Evolutionary conservation across 257 asterid species (phyloP), one percentile per base, ranked within the genome.

Genomic region (Solanum commersonii): DNA sequence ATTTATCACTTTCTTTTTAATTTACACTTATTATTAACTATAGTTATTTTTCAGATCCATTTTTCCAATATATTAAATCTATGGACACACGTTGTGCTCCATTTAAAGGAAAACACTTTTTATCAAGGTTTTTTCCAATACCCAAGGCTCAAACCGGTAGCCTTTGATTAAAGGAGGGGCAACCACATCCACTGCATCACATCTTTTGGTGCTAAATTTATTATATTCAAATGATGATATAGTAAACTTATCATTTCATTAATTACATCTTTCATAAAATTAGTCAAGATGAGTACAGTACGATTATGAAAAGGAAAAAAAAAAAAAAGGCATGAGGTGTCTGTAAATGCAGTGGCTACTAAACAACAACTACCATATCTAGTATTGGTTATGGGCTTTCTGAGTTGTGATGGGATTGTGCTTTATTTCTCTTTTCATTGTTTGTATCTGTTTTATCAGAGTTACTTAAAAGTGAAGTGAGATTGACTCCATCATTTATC

Each of bases 321-420:
- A 4, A 44, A 2, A 15, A n/a, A 14, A 8, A 42, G 34, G 42
- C 10, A 8, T 42, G 60, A 37, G 33, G 20, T 76, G 68, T 81
- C 40, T 16, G 85, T 79, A 44, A 42, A 25, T 25, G 65, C 65
- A 79, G 84, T 40, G 63, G 68, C 87, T 56, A 68, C 82, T 33
- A 84, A 68, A 84, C 85, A 33, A 88, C 87, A 33, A 79, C 87
- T 90, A 87, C 89, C 83, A 89, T 29, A 89, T 92, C 88, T 88
- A 92, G 93, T 86, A 88, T 74, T 38, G 86, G 88, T 89, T 72
- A 88, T 89, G 89, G 88, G 91, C 78, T 91, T 90, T 77, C 89
- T 91, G 84, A 78, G 86, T 87, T 78, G 46, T 88, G 94, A 92
- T 91, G 92, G 91, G 92, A 93, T 93, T 90, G 93, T 93, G 94